Evolutionary conservation across 2,329 filamentous ascomycete species (phyloP).

Genomic region (Torrubiella hemipterigena): DNA sequence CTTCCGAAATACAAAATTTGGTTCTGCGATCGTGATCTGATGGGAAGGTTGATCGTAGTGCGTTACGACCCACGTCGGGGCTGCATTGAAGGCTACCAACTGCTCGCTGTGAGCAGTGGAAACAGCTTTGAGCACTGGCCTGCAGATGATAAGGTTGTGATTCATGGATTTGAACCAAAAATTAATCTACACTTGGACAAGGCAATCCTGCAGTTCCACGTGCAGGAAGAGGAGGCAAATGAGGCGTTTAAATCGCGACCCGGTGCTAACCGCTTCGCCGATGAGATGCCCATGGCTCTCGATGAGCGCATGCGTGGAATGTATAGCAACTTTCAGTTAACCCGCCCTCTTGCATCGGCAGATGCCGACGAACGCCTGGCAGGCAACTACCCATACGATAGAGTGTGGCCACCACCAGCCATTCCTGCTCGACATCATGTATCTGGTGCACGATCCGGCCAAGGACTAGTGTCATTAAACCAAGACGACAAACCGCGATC

Average conservation of each 20-base stretch:
- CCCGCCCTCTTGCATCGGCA: constrained; percentile 33
- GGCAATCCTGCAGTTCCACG: constrained; percentile 50
- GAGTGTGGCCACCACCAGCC: constrained; percentile 64
- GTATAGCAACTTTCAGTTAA: constrained; percentile 57
- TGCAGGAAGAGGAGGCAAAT: constrained; percentile 11
- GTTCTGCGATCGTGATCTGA: constrained; percentile 66
- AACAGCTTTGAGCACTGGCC: constrained; percentile 52
- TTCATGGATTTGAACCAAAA: constrained; percentile 60
- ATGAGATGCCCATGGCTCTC: constrained; percentile 41
- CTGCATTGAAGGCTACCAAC: constrained; percentile 68
- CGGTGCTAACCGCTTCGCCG: constrained; percentile 27
- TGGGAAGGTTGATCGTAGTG: constrained; percentile 63
- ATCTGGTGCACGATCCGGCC: constrained; percentile 16
- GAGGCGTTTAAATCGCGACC: constrained; percentile 10
- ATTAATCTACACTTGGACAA: constrained; percentile 64
- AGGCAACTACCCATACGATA: constrained; percentile 29
- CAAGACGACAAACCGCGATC: constrained; percentile 28
- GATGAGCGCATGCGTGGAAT: constrained; percentile 35
- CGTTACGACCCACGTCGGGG: constrained; percentile 63
- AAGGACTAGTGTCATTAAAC: constrained; percentile 13
- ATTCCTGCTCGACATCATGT: constrained; percentile 53
- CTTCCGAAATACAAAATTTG: constrained; percentile 69
- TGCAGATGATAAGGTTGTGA: constrained; percentile 50
- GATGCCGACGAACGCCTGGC: constrained; percentile 17
- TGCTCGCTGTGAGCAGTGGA: constrained; percentile 52